A percentile compares a stretch with the other conserved stretches of the same genome.
Evolutionary conservation across 1,284 basidiomycete species (phyloP).

Genomic region (Puccinia horiana): DNA sequence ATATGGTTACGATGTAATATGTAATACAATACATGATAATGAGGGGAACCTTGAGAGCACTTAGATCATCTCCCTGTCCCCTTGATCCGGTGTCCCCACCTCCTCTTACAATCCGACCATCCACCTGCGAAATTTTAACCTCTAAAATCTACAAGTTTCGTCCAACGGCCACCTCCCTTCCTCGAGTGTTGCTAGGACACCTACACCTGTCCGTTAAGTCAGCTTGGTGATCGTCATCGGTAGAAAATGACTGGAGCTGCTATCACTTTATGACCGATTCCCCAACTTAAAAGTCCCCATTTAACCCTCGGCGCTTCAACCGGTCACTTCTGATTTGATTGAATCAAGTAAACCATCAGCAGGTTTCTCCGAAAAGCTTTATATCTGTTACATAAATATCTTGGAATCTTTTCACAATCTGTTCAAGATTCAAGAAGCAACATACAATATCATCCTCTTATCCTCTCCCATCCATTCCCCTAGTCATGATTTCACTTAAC

Average conservation of each 20-base stretch:
- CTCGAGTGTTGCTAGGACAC: not conserved
- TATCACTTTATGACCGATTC: not conserved
- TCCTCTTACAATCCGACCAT: not conserved
- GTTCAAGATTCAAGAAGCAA: too few species aligned
- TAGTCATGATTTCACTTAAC: not conserved
- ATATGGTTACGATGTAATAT: not conserved
- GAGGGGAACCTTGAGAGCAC: conserved; percentile 12
- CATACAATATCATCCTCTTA: not conserved
- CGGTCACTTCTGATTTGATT: too few species aligned
- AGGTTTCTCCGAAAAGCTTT: too few species aligned
- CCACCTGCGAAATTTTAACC: not conserved
- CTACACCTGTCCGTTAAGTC: not conserved
- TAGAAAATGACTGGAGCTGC: not conserved
- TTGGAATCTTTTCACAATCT: too few species aligned
- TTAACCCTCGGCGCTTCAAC: not conserved
- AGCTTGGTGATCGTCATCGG: not conserved
- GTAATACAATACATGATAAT: not conserved
- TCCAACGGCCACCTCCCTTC: not conserved
- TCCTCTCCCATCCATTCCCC: not conserved
- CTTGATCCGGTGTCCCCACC: not conserved
- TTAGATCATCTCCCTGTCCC: not conserved
- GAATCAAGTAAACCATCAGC: too few species aligned
- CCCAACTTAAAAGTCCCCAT: not conserved
- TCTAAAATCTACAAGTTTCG: not conserved
- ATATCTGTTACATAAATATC: too few species aligned